Evolutionary conservation across 306 rosid species (phyloP), one percentile per base, ranked within the genome.

Genomic region (Cicer chorassanicum): DNA sequence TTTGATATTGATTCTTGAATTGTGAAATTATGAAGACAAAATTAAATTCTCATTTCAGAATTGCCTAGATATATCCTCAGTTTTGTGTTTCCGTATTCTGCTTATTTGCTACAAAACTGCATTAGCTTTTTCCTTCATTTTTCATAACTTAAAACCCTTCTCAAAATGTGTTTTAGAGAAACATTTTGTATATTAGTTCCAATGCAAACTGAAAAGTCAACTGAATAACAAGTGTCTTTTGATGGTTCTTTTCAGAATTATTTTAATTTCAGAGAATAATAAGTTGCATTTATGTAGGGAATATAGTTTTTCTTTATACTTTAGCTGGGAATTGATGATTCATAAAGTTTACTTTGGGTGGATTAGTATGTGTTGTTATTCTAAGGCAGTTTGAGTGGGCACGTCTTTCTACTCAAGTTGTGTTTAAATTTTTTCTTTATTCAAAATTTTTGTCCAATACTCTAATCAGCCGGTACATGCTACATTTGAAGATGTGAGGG

Each of bases 1-100:
- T 24, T 70, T 62, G 62, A 76, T 70, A 45, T 42, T 9, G 55
- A 74, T 70, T 73, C 53, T 79, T 83, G 74, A 69, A 39, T 49
- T 57, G 5, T 70, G 19, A 41, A 57, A 24, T 61, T 64, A 34
- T 43, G 19, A 63, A 55, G 64, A 42, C 60, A 69, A 70, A 45
- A 15, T 46, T 16, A 15, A 62, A 70, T 15, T 6, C n/a, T 34
- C 5, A 51, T 73, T 40, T 71, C 45, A 41, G 14, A 1, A 43
- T 46, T 78, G 45, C 40, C 16, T 53, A 5, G 49, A 19, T 41
- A 65, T 51, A 34, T 14, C 51, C 69, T 45, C 71, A 8, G 8
- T 64, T 38, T 49, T 56, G 60, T 46, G 74, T 72, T 75, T 36
- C 14, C 44, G 16, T 38, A 48, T 46, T 5, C 15, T 54, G 54